Evolutionary conservation across 139 green algal genomes (phyloP).

Genomic region (Asterochloris sp.): DNA sequence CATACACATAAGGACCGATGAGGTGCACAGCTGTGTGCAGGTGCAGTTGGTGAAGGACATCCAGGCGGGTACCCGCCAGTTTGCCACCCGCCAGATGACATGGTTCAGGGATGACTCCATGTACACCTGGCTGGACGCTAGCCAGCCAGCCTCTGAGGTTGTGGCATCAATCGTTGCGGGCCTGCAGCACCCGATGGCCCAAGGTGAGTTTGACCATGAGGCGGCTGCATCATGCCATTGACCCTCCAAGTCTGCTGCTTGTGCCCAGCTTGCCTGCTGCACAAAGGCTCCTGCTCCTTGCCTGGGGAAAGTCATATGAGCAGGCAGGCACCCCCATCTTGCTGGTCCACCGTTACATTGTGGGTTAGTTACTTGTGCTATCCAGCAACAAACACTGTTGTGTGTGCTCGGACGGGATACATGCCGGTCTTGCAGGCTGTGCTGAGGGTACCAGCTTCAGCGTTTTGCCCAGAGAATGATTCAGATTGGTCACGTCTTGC

Average conservation of each 20-base stretch:
- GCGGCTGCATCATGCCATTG: neutral
- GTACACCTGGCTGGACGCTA: slow-evolving; percentile 59
- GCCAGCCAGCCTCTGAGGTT: slow-evolving; percentile 24
- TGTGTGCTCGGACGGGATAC: neutral
- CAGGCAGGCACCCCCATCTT: neutral
- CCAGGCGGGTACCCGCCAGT: slow-evolving; percentile 56
- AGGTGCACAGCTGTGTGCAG: slow-evolving; percentile 1
- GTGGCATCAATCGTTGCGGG: slow-evolving; percentile 32
- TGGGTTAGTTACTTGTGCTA: neutral
- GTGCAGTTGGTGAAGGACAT: slow-evolving; percentile 54
- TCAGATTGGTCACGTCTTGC: neutral
- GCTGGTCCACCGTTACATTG: neutral
- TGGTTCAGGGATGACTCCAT: slow-evolving; percentile 74
- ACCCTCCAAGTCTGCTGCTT: neutral
- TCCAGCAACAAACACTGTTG: neutral
- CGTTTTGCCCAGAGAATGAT: neutral
- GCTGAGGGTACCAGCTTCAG: neutral
- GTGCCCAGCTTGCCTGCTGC: neutral
- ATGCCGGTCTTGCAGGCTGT: neutral
- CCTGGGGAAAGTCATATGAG: neutral
- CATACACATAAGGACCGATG: no score
- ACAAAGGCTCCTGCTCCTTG: neutral
- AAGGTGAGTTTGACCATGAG: slow-evolving; percentile 16
- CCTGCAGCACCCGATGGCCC: slow-evolving; percentile 29
- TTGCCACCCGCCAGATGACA: slow-evolving; percentile 73